A percentile compares a stretch with the other conserved stretches of the same genome.
These are phyloP conservation scores for Debaryomyces robertsiae DNA, from an alignment of 1,139 yeast genomes.

Conservation along the genomic window DNA sequence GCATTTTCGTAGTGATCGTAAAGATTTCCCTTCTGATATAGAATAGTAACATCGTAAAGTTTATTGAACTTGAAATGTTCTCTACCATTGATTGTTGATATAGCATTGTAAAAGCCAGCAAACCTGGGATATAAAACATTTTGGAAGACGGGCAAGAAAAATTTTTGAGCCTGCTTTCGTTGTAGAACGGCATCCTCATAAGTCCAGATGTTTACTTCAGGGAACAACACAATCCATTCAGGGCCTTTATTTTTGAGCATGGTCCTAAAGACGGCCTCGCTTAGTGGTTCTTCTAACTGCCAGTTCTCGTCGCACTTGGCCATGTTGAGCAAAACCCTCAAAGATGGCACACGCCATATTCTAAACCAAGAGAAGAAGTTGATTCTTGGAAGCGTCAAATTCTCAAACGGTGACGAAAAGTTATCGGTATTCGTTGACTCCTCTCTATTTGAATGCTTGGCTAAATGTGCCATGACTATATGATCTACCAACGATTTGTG, in stretches of 20 bases:
- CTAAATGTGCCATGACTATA: constrained; percentile 48
- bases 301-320: constrained; percentile 63
- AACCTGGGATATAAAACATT: constrained; percentile 70
- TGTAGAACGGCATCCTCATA: constrained; percentile 50
- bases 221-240: constrained; percentile 65
- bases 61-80: constrained; percentile 33
- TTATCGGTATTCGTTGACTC: constrained; percentile 6
- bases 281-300: constrained; percentile 48
- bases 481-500: constrained; percentile 61
- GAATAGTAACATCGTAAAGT: constrained; percentile 56
- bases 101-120: constrained; percentile 50
- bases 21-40: constrained; percentile 32
- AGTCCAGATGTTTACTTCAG: constrained; percentile 72
- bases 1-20: too few relatives aligned
- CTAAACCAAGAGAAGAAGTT: constrained; percentile 64
- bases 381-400: constrained; percentile 38
- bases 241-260: constrained; percentile 31
- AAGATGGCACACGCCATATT: constrained; percentile 57
- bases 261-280: constrained; percentile 26
- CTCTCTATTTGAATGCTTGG: constrained; percentile 25
- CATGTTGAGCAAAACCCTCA: constrained; percentile 43
- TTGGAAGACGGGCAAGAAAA: constrained; percentile 52
- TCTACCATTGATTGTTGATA: constrained; percentile 45
- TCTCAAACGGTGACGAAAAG: constrained; percentile 2
- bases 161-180: constrained; percentile 50